Percentiles rank a stretch among this genome's conserved stretches.
These are phyloP conservation scores for Phytophthora brassicae DNA, from an alignment of 352 stramenopile species.

Conservation along the genomic window DNA sequence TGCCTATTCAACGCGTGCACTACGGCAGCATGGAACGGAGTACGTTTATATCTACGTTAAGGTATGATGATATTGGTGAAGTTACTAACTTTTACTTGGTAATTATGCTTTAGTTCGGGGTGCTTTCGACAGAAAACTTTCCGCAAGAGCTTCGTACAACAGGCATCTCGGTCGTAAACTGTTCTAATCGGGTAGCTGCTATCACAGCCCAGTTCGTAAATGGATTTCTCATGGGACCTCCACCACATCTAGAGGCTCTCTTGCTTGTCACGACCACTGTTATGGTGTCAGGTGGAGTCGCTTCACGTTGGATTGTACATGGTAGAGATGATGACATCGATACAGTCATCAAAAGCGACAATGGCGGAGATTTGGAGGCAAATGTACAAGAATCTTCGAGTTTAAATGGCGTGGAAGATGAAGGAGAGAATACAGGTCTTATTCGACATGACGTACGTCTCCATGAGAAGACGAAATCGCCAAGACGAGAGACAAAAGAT, in stretches of 20 bases:
- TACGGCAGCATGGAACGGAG: constrained; percentile 90
- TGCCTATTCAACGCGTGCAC: constrained; percentile 92
- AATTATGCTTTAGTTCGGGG: constrained; percentile 66
- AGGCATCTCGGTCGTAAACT: constrained; percentile 90
- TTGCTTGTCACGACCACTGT: constrained; percentile 78
- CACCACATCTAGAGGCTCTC: constrained; percentile 75
- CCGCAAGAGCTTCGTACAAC: constrained; percentile 88
- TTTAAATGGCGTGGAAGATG: constrained; percentile 17
- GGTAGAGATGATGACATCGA: constrained; percentile 38
- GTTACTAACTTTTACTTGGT: background rate
- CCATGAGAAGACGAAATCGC: constrained; percentile 25
- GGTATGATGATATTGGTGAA: background rate
- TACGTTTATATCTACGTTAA: constrained; percentile 20
- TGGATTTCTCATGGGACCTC: constrained; percentile 77
- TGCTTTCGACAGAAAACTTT: constrained; percentile 88
- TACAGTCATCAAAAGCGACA: constrained; percentile 20
- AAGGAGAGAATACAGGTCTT: constrained; percentile 26
- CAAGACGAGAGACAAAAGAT: constrained; percentile 12
- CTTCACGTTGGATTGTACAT: constrained; percentile 42
- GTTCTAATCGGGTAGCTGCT: constrained; percentile 83
- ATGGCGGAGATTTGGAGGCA: constrained; percentile 19
- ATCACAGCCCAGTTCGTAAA: constrained; percentile 93
- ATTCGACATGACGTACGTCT: constrained; percentile 33
- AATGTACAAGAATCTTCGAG: constrained; percentile 4
- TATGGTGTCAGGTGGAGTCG: constrained; percentile 63